Conservation (phyloP, 2,329 filamentous ascomycete species). For the Arthroderma sp. region DNA sequence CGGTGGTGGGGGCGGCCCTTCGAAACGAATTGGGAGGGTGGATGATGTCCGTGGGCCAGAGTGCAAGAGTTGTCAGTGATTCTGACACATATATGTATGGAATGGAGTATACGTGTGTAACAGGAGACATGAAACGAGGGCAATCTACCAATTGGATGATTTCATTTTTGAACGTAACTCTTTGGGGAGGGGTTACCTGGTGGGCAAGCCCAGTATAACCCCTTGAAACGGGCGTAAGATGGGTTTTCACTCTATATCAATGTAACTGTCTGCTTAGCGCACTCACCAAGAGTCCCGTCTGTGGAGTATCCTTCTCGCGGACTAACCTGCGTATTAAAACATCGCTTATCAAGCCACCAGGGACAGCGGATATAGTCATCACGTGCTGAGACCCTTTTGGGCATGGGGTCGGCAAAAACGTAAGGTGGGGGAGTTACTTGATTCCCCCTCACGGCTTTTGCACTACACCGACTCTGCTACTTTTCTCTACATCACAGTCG, state of each 20-base stretch:
- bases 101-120: too few relatives aligned
- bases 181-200: too few relatives aligned
- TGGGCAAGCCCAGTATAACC: too few relatives aligned
- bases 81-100: not conserved
- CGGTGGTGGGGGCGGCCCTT: conserved; percentile 18
- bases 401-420: not conserved
- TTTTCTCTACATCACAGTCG: not conserved
- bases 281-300: too few relatives aligned
- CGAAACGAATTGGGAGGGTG: conserved; percentile 34
- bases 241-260: too few relatives aligned
- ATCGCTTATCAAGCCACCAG: too few relatives aligned
- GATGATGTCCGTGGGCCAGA: conserved; percentile 40
- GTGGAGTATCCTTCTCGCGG: too few relatives aligned
- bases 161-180: too few relatives aligned
- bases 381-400: not conserved
- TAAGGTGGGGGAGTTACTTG: not conserved
- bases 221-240: too few relatives aligned
- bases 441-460: not conserved
- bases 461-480: not conserved
- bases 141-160: not conserved
- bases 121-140: not conserved
- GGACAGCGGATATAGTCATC: too few relatives aligned
- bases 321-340: too few relatives aligned
- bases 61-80: conserved; percentile 31
- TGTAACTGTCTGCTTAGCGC: too few relatives aligned